Conservation (phyloP, 2,329 filamentous ascomycete species). For the Pseudogymnoascus verrucosus region DNA sequence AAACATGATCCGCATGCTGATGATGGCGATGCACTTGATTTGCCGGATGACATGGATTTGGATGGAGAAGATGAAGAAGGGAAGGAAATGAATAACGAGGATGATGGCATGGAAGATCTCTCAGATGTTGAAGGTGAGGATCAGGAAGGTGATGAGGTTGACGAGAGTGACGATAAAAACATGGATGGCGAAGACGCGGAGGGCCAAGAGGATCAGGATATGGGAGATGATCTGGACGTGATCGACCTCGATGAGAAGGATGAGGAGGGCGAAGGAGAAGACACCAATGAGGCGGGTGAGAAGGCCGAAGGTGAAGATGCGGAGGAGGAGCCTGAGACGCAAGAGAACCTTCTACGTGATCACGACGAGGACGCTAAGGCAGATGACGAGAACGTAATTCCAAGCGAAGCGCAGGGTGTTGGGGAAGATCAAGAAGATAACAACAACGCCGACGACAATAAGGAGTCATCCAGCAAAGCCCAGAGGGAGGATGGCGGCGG, state of each 20-base stretch:
- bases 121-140: constrained; percentile 17
- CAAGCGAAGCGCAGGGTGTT: constrained; percentile 55
- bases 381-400: constrained; percentile 53
- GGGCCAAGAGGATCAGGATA: constrained; percentile 34
- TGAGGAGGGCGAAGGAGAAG: constrained; percentile 27
- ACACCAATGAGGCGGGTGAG: constrained; percentile 45
- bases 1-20: constrained; percentile 58
- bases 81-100: constrained; percentile 36
- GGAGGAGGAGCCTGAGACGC: constrained; percentile 45
- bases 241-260: constrained; percentile 26
- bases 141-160: constrained; percentile 26
- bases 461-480: constrained; percentile 51
- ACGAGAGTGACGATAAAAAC: constrained; percentile 37
- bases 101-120: constrained; percentile 33
- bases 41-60: constrained; percentile 64
- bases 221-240: constrained; percentile 27
- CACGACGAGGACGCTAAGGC: constrained; percentile 41
- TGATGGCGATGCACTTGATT: constrained; percentile 58
- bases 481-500: constrained; percentile 60
- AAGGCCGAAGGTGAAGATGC: constrained; percentile 39
- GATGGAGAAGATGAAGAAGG: constrained; percentile 50
- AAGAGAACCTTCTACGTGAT: constrained; percentile 31
- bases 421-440: constrained; percentile 56
- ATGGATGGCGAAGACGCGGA: constrained; percentile 31
- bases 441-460: constrained; percentile 53